A percentile compares a stretch with the other conserved stretches of the same genome.
phyloP scores from a whole-genome alignment of 768 basidiomycete species.

The Lactifluus echinatus region DNA sequence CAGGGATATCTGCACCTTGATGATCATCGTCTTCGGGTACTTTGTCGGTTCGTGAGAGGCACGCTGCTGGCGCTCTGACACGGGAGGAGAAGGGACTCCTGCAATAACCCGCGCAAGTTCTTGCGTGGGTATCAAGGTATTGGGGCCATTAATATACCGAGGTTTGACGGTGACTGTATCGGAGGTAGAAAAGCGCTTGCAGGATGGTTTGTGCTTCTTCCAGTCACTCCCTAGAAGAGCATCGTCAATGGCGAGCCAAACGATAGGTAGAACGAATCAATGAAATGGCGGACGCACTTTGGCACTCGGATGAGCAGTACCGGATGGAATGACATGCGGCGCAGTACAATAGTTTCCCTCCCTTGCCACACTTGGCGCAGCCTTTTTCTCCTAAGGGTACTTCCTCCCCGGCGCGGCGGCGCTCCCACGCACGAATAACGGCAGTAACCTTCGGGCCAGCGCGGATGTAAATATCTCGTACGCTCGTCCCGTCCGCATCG shows the following conservation, averaged over 20 bases:
- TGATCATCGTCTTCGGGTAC: slow-evolving; percentile 34
- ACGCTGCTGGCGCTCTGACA: slow-evolving; percentile 18
- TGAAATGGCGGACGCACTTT: slow-evolving; percentile 32
- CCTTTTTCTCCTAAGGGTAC: slow-evolving; percentile 31
- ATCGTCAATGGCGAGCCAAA: neutral
- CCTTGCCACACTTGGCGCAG: slow-evolving; percentile 34
- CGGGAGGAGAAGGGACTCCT: slow-evolving; percentile 23
- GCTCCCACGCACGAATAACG: neutral
- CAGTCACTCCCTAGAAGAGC: slow-evolving; percentile 36
- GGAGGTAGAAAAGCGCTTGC: slow-evolving; percentile 36
- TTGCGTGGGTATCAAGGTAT: slow-evolving; percentile 23
- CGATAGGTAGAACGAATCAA: neutral
- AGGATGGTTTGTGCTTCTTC: slow-evolving; percentile 39
- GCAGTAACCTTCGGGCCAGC: neutral
- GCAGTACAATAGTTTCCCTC: neutral
- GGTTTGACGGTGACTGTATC: slow-evolving; percentile 43
- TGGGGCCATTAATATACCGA: neutral
- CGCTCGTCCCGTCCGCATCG: neutral
- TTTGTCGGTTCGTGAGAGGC: slow-evolving; percentile 18
- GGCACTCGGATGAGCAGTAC: slow-evolving; percentile 50
- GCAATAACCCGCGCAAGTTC: slow-evolving; percentile 26
- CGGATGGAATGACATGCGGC: neutral
- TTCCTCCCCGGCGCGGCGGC: neutral
- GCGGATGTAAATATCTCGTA: slow-evolving; percentile 23
- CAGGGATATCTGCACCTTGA: slow-evolving; percentile 44